Evolutionary conservation across 495 filamentous ascomycete species (phyloP).

Genomic region (Chaetomidium leptoderma): DNA sequence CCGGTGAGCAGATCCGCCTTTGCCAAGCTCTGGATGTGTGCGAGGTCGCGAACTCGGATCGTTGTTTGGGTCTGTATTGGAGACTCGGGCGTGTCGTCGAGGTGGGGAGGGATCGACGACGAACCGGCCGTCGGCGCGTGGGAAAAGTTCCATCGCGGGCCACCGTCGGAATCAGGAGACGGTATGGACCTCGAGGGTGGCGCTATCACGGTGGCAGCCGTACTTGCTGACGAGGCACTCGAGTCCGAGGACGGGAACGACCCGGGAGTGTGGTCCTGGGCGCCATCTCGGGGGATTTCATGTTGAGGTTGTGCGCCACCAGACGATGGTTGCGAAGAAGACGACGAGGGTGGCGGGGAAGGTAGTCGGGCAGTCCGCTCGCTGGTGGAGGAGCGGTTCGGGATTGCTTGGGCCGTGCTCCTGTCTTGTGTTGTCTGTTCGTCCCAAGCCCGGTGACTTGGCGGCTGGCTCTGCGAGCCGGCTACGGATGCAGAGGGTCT

Average conservation of each 20-base stretch:
- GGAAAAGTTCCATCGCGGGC: constrained; percentile 21
- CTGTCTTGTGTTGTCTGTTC: constrained; percentile 13
- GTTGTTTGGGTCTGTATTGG: constrained; percentile 34
- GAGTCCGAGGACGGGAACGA: constrained; percentile 42
- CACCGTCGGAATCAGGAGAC: constrained; percentile 58
- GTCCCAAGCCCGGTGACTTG: constrained; percentile 12
- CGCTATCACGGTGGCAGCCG: constrained; percentile 30
- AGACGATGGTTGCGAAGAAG: constrained; percentile 40
- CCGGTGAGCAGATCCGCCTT: constrained; percentile 60
- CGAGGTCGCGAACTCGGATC: constrained; percentile 76
- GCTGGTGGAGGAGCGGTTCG: constrained; percentile 25
- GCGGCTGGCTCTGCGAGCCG: constrained; percentile 15
- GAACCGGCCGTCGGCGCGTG: constrained; percentile 17
- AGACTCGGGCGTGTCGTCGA: constrained; percentile 16
- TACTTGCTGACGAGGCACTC: constrained; percentile 41
- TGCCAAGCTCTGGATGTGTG: constrained; percentile 86
- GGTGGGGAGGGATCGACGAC: constrained; percentile 16
- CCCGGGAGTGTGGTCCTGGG: constrained; percentile 22
- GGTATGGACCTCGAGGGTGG: constrained; percentile 39
- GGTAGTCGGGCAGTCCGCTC: constrained; percentile 43
- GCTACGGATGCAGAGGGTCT: constrained; percentile 29
- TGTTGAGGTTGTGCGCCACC: constrained; percentile 34
- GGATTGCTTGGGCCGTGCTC: neutral
- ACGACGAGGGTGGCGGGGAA: constrained; percentile 47
- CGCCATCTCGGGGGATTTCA: constrained; percentile 33